A percentile compares a stretch with the other conserved stretches of the same genome.
phyloP scores from a whole-genome alignment of 345 rosid genomes.

The Luvunga scandens region DNA sequence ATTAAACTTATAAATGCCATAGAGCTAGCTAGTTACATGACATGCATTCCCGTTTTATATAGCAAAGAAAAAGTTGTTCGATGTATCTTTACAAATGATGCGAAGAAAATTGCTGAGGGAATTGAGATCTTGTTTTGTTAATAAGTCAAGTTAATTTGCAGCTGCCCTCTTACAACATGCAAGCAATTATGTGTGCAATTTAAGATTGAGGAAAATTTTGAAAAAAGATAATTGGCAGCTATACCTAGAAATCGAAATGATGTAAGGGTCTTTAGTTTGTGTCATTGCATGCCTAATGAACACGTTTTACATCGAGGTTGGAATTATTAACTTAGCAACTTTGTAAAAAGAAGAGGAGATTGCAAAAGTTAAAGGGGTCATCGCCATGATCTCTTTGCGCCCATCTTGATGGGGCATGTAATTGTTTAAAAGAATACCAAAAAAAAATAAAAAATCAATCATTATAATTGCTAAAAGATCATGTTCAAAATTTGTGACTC shows the following conservation, averaged over 20 bases:
- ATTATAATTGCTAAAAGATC: background rate
- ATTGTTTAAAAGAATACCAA: background rate
- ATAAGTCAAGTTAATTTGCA: background rate
- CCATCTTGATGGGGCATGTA: constrained; percentile 4
- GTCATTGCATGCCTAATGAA: background rate
- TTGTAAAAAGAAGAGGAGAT: constrained; percentile 22
- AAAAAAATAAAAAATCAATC: background rate
- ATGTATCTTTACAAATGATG: constrained; percentile 1
- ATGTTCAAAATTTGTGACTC: constrained; percentile 2
- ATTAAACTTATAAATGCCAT: background rate
- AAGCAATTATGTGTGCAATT: too few relatives aligned
- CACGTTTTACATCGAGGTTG: constrained; percentile 1
- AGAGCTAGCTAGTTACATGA: background rate
- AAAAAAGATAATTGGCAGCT: background rate
- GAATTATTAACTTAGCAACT: constrained; percentile 21
- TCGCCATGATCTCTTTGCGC: constrained; percentile 16
- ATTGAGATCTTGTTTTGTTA: constrained; percentile 8
- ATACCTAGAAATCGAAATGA: background rate
- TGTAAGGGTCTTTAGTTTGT: background rate
- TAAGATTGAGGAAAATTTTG: too few relatives aligned
- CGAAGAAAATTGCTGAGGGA: background rate
- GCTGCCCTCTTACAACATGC: background rate
- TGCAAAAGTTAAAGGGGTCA: constrained; percentile 26
- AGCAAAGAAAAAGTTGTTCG: background rate
- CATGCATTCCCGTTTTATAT: background rate